These are phyloP conservation scores for Boletus eberwhitei DNA, from an alignment of 768 basidiomycete genomes.

Conservation along the genomic window DNA sequence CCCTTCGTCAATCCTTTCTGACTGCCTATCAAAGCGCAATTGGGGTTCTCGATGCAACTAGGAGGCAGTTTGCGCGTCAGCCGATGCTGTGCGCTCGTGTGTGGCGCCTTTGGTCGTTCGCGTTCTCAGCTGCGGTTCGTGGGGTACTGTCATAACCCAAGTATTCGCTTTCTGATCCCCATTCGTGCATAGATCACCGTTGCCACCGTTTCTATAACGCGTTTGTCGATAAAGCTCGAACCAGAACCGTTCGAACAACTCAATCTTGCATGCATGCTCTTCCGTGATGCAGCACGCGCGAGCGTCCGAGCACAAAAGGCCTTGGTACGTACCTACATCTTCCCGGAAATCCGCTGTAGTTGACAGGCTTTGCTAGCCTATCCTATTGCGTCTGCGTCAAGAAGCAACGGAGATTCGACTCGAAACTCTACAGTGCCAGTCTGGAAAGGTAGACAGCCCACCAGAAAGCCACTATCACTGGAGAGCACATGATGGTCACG, in stretches of 20 bases:
- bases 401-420: constrained; percentile 38
- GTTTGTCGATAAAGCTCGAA: constrained; percentile 40
- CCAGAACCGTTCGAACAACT: constrained; percentile 47
- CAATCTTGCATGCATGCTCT: constrained; percentile 41
- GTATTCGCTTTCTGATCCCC: neutral
- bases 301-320: constrained; percentile 50
- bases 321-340: constrained; percentile 30
- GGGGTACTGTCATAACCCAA: neutral
- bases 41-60: constrained; percentile 41
- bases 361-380: constrained; percentile 33
- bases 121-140: constrained; percentile 54
- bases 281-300: constrained; percentile 9
- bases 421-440: constrained; percentile 8
- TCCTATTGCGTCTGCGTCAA: constrained; percentile 42
- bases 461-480: constrained; percentile 23
- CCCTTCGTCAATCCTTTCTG: constrained; percentile 48
- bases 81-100: constrained; percentile 48
- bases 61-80: constrained; percentile 40
- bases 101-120: constrained; percentile 58
- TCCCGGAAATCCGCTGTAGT: neutral
- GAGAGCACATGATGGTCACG: constrained; percentile 34
- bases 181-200: constrained; percentile 42
- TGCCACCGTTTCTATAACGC: constrained; percentile 51
- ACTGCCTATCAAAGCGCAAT: constrained; percentile 52
- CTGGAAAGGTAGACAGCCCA: constrained; percentile 1